These are phyloP conservation scores for Annulohypoxylon maeteangense DNA, from an alignment of 495 filamentous ascomycete genomes.

Conservation along the genomic window DNA sequence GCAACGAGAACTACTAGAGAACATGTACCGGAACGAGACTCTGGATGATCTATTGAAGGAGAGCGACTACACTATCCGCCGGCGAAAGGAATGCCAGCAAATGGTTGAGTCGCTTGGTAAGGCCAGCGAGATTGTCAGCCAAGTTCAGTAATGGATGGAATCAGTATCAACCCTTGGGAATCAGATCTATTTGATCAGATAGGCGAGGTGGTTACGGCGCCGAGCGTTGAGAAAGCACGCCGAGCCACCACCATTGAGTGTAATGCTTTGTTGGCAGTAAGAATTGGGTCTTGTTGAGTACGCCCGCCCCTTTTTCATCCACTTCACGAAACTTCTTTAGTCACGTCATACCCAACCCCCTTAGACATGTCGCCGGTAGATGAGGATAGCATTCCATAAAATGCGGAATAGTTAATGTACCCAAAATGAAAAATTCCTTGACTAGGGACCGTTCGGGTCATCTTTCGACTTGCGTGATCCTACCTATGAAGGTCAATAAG, in stretches of 20 bases:
- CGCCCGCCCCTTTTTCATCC: slow-evolving; percentile 18
- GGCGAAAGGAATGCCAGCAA: slow-evolving; percentile 98
- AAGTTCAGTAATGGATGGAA: slow-evolving; percentile 76
- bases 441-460: background rate
- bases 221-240: background rate
- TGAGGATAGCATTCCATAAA: slow-evolving; percentile 32
- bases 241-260: slow-evolving; percentile 13
- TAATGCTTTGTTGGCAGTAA: slow-evolving; percentile 15
- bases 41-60: slow-evolving; percentile 96
- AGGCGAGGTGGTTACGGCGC: slow-evolving; percentile 12
- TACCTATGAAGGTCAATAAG: background rate
- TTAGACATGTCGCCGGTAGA: slow-evolving; percentile 39
- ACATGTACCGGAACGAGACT: slow-evolving; percentile 92
- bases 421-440: slow-evolving; percentile 33
- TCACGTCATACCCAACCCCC: slow-evolving; percentile 39
- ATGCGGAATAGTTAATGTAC: slow-evolving; percentile 38
- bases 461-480: background rate
- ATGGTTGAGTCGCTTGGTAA: slow-evolving; percentile 94
- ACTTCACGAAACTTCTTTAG: slow-evolving; percentile 9
- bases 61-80: slow-evolving; percentile 93
- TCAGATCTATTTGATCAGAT: slow-evolving; percentile 12
- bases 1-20: slow-evolving; percentile 97
- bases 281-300: slow-evolving; percentile 31
- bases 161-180: background rate
- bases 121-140: slow-evolving; percentile 95